Percentiles rank a stretch among this genome's conserved stretches.
These are phyloP conservation scores for Lonicera japonica DNA, from an alignment of 129 eudicot genomes.

Conservation along the genomic window DNA sequence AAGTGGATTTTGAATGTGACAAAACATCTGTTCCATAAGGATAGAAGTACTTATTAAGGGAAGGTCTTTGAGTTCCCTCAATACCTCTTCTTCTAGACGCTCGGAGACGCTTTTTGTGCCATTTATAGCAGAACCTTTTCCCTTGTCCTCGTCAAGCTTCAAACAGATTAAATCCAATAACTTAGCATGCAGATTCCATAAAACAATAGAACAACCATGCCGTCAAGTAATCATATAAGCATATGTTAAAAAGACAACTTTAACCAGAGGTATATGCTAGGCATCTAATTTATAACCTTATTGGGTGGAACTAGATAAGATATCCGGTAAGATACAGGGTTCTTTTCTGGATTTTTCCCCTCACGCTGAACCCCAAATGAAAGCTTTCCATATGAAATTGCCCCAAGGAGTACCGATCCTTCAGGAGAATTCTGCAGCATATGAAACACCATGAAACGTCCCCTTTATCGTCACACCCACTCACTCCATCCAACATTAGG, in stretches of 20 bases:
- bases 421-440: slow-evolving; percentile 62
- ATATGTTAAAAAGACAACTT: neutral
- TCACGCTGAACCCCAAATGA: slow-evolving; percentile 46
- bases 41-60: neutral
- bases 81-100: slow-evolving; percentile 80
- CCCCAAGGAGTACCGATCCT: slow-evolving; percentile 82
- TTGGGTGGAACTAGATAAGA: slow-evolving; percentile 80
- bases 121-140: slow-evolving; percentile 41
- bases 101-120: slow-evolving; percentile 55
- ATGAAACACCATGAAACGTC: slow-evolving; percentile 13
- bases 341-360: slow-evolving; percentile 62
- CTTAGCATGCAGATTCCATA: neutral
- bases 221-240: neutral
- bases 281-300: slow-evolving; percentile 37
- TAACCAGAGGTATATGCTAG: neutral
- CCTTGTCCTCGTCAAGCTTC: slow-evolving; percentile 77
- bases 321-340: slow-evolving; percentile 75
- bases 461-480: neutral
- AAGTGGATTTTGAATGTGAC: neutral
- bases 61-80: neutral
- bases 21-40: neutral
- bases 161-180: slow-evolving; percentile 10
- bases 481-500: no score
- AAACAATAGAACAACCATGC: neutral
- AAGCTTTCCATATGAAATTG: slow-evolving; percentile 81